Conservation (phyloP, 2,329 filamentous ascomycete genomes). For the Lasiodiplodia sp. region DNA sequence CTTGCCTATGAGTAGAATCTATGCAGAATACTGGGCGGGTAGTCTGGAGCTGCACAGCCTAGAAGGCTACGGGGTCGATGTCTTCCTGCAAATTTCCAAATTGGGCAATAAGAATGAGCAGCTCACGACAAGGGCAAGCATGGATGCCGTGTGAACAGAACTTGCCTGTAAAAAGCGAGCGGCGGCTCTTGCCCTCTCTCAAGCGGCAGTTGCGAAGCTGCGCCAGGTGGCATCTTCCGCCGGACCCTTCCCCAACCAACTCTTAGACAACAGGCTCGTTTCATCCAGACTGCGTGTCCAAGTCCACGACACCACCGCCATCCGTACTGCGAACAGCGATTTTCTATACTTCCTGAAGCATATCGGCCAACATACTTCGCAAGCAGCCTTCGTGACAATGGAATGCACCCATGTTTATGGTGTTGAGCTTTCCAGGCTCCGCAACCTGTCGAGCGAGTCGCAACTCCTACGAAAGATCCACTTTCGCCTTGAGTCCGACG, state of each 20-base stretch:
- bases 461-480: conserved; percentile 13
- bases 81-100: conserved; percentile 94
- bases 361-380: conserved; percentile 15
- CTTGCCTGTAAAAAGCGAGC: not conserved
- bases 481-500: conserved; percentile 19
- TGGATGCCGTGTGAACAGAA: conserved; percentile 55
- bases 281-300: not conserved
- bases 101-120: conserved; percentile 98
- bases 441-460: conserved; percentile 1
- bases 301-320: not conserved
- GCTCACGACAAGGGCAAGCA: conserved; percentile 67
- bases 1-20: conserved; percentile 89
- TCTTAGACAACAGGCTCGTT: not conserved
- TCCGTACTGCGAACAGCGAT: conserved; percentile 12
- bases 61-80: conserved; percentile 95
- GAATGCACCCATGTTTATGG: conserved; percentile 19
- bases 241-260: not conserved
- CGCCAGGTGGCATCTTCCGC: not conserved
- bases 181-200: not conserved
- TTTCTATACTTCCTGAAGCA: conserved; percentile 7
- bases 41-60: conserved; percentile 89
- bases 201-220: not conserved
- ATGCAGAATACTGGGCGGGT: conserved; percentile 98
- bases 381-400: conserved; percentile 7
- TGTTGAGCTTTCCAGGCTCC: conserved; percentile 27